Conservation (phyloP, 2,329 filamentous ascomycete genomes). For the Madurella fahalii region DNA sequence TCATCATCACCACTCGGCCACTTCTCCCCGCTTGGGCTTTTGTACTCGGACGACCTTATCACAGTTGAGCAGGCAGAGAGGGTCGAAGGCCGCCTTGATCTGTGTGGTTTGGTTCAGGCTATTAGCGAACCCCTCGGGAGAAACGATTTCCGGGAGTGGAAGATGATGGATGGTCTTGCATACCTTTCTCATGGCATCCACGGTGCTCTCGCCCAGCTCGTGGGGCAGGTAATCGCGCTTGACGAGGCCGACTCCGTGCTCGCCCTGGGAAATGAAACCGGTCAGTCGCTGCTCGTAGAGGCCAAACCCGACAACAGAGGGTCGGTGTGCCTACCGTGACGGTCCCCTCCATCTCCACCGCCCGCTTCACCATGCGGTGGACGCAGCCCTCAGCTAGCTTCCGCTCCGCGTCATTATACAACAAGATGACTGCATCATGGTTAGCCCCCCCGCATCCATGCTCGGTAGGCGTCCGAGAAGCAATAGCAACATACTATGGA, state of each 20-base stretch:
- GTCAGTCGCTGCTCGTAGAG: background rate
- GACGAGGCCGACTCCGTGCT: conserved; percentile 79
- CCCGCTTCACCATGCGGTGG: conserved; percentile 80
- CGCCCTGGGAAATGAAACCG: conserved; percentile 46
- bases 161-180: conserved; percentile 22
- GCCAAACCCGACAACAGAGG: background rate
- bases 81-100: conserved; percentile 79
- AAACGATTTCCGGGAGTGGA: background rate
- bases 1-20: conserved; percentile 39
- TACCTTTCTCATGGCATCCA: conserved; percentile 80
- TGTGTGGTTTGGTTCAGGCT: conserved; percentile 30
- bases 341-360: conserved; percentile 79
- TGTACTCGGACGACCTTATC: conserved; percentile 66
- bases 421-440: conserved; percentile 43
- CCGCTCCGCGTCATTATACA: conserved; percentile 64
- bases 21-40: conserved; percentile 46
- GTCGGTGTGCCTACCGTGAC: conserved; percentile 54
- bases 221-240: conserved; percentile 80
- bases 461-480: background rate
- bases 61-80: conserved; percentile 64
- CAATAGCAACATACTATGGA: conserved; percentile 42
- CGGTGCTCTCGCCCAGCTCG: conserved; percentile 68
- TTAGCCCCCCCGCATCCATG: background rate
- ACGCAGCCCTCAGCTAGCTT: conserved; percentile 65
- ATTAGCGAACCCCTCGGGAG: conserved; percentile 2